Evolutionary conservation across 148 eudicot genomes (phyloP).

Genomic region (Euryodendron excelsum): DNA sequence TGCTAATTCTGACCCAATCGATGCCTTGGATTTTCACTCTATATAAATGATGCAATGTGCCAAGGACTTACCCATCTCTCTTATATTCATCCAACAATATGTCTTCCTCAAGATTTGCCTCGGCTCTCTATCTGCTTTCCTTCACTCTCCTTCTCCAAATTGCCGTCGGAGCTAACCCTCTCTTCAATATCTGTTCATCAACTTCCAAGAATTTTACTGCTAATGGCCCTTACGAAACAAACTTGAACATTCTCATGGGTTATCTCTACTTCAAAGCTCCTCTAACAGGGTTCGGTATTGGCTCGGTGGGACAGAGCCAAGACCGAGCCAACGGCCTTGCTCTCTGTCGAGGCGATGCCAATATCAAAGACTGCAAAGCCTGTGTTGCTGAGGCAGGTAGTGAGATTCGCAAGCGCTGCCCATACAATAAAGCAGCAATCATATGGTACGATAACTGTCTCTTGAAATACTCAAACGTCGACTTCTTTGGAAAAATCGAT

Average conservation of each 20-base stretch:
- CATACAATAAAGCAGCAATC: too few relatives aligned
- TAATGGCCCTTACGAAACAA: constrained; percentile 17
- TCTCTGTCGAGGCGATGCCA: constrained; percentile 42
- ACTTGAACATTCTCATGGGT: constrained; percentile 26
- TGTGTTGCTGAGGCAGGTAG: constrained; percentile 30
- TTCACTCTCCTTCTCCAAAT: constrained; percentile 13
- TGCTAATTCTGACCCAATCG: too few relatives aligned
- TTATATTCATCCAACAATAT: not conserved
- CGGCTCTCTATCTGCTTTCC: constrained; percentile 8
- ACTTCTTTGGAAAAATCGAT: constrained; percentile 36
- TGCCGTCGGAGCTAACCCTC: constrained; percentile 16
- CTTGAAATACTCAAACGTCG: constrained; percentile 26
- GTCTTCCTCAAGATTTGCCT: constrained; percentile 7
- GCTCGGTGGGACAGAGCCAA: constrained; percentile 17
- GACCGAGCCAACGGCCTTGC: constrained; percentile 30
- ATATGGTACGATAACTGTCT: constrained; percentile 47
- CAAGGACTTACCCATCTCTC: not conserved
- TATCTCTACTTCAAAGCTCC: constrained; percentile 22
- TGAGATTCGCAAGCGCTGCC: constrained; percentile 24
- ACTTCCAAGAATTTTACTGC: constrained; percentile 12
- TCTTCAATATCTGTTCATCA: constrained; percentile 18
- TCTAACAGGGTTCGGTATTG: constrained; percentile 29
- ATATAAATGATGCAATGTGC: not conserved
- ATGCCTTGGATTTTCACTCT: not conserved
- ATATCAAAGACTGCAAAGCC: constrained; percentile 17